These are phyloP conservation scores for Brassica rapa DNA, from an alignment of 345 rosid species.

Conservation along the genomic window DNA sequence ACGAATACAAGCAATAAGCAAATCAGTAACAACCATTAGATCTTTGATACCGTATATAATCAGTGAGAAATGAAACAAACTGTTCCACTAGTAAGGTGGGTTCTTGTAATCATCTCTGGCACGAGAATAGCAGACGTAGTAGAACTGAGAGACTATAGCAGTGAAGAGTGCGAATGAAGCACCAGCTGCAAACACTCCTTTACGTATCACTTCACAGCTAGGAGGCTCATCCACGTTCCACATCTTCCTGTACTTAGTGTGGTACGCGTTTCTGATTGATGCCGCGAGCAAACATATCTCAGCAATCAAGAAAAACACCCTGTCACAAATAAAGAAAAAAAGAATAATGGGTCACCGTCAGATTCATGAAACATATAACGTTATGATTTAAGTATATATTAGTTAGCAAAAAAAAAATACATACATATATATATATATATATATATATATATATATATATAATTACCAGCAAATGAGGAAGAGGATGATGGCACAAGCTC, in stretches of 20 bases:
- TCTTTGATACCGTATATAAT: conserved; percentile 2
- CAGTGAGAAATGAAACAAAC: not conserved
- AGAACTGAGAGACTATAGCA: conserved; percentile 79
- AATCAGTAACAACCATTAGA: not conserved
- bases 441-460: too few species aligned
- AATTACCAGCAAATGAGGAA: conserved; percentile 83
- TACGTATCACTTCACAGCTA: conserved; percentile 67
- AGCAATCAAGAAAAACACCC: conserved; percentile 85
- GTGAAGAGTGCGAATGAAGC: conserved; percentile 86
- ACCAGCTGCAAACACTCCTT: conserved; percentile 92
- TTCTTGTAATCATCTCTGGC: conserved; percentile 47
- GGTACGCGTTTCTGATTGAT: conserved; percentile 83
- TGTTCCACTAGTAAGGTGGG: conserved; percentile 30
- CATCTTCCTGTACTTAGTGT: conserved; percentile 59
- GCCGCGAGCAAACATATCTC: conserved; percentile 86
- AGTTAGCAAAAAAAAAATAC: too few species aligned
- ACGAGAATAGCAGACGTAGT: conserved; percentile 67
- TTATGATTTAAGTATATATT: not conserved
- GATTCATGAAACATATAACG: conserved; percentile 3
- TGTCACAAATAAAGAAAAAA: conserved; percentile 22
- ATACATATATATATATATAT: too few species aligned
- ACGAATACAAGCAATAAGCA: not conserved
- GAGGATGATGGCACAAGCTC: conserved; percentile 84
- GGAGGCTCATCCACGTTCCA: conserved; percentile 37
- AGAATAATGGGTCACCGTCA: not conserved